Evolutionary conservation across 805 yeast genomes (phyloP).

Genomic region (Monosporozyma yasuniensis): DNA sequence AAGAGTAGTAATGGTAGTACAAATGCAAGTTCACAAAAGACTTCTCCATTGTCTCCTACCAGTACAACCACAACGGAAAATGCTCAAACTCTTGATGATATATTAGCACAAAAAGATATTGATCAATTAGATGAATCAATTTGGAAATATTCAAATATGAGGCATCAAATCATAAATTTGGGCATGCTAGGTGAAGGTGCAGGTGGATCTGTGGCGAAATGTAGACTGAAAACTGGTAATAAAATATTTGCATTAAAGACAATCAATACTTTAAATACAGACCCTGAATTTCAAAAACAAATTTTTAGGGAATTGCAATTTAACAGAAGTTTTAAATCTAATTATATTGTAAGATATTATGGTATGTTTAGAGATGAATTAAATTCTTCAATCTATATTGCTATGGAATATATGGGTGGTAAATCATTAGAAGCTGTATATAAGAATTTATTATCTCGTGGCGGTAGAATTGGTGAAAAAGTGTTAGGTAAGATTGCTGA

Average conservation of each 20-base stretch:
- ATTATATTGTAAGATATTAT: slow-evolving; percentile 81
- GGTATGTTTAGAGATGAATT: slow-evolving; percentile 81
- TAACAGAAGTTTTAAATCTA: slow-evolving; percentile 72
- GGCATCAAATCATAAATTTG: slow-evolving; percentile 56
- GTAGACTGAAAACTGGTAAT: slow-evolving; percentile 49
- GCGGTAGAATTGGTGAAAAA: slow-evolving; percentile 86
- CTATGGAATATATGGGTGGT: slow-evolving; percentile 98
- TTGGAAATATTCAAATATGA: slow-evolving; percentile 51
- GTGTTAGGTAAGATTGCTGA: slow-evolving; percentile 87
- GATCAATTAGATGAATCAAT: slow-evolving; percentile 59
- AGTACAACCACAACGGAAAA: background rate
- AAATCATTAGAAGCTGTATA: slow-evolving; percentile 86
- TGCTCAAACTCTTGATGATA: background rate
- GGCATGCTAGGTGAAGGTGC: slow-evolving; percentile 86
- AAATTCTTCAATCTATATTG: slow-evolving; percentile 76
- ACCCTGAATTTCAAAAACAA: slow-evolving; percentile 83
- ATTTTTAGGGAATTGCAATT: slow-evolving; percentile 85
- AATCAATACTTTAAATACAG: slow-evolving; percentile 37
- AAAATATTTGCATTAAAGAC: slow-evolving; percentile 74
- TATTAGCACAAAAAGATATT: slow-evolving; percentile 30
- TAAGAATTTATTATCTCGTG: slow-evolving; percentile 58
- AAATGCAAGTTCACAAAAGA: slow-evolving; percentile 5
- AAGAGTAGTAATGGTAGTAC: slow-evolving; percentile 7
- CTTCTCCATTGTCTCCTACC: background rate
- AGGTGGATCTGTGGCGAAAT: slow-evolving; percentile 83